These are phyloP conservation scores for Diaporthe sp. DNA, from an alignment of 2,329 filamentous ascomycete species.

Conservation along the genomic window DNA sequence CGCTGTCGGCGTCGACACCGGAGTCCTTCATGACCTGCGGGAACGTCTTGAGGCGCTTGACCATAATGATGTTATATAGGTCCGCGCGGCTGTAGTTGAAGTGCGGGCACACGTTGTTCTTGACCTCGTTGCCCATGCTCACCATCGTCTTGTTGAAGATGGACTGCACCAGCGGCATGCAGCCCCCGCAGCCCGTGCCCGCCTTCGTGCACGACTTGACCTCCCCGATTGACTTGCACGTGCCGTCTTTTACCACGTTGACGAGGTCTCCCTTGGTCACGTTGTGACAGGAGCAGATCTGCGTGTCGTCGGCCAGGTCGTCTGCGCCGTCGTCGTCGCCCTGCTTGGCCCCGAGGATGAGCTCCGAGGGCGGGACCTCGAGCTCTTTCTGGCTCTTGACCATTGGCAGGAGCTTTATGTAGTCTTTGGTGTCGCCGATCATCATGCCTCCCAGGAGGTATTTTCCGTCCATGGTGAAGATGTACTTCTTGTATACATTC, in stretches of 20 bases:
- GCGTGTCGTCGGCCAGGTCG: constrained; percentile 86
- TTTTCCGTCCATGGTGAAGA: constrained; percentile 91
- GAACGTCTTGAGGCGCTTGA: constrained; percentile 82
- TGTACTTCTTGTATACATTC: constrained; percentile 92
- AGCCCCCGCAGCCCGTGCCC: constrained; percentile 91
- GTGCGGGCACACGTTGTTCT: constrained; percentile 88
- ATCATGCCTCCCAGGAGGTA: constrained; percentile 96
- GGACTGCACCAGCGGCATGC: constrained; percentile 87
- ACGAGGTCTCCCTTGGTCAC: constrained; percentile 88
- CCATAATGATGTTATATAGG: constrained; percentile 89
- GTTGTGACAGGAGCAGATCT: constrained; percentile 95
- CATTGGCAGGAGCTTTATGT: constrained; percentile 89
- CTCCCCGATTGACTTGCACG: constrained; percentile 84
- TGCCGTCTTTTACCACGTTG: constrained; percentile 79
- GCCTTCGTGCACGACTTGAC: constrained; percentile 94
- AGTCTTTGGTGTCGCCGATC: constrained; percentile 93
- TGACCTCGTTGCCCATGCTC: constrained; percentile 87
- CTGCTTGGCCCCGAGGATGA: constrained; percentile 84
- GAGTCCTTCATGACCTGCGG: constrained; percentile 82
- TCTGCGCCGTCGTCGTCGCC: constrained; percentile 81
- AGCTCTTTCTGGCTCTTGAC: constrained; percentile 87
- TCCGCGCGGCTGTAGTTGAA: constrained; percentile 88
- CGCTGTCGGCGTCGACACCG: constrained; percentile 78
- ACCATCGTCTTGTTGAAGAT: constrained; percentile 94
- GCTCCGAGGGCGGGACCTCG: constrained; percentile 82